phyloP scores from a whole-genome alignment of 192 early-diverging fungal species.

The Phlyctochytrium planicorne region DNA sequence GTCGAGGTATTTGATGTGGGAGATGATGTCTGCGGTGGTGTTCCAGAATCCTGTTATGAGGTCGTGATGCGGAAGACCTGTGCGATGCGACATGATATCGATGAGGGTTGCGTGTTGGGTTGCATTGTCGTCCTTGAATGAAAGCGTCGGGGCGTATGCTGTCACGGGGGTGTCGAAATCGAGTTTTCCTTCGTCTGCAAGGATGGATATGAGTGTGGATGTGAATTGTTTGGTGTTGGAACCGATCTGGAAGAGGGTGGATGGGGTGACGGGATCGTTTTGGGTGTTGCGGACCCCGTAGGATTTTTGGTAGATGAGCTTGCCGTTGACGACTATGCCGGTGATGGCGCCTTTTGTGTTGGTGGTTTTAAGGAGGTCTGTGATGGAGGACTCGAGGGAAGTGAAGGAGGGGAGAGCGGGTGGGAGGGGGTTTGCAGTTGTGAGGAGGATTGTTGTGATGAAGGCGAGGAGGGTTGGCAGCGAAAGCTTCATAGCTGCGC shows the following conservation, averaged over 20 bases:
- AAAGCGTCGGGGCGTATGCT: neutral
- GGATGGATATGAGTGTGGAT: neutral
- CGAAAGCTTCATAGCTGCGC: too few species aligned
- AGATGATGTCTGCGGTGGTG: conserved; percentile 2
- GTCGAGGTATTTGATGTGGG: conserved; percentile 8
- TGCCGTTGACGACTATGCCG: conserved; percentile 8
- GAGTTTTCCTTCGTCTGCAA: conserved; percentile 3
- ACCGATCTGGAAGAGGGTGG: conserved; percentile 24
- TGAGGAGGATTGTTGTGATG: too few species aligned
- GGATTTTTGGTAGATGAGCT: conserved; percentile 3
- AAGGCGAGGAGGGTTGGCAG: too few species aligned
- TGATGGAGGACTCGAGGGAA: too few species aligned
- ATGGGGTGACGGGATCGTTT: conserved; percentile 11
- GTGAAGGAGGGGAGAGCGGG: too few species aligned
- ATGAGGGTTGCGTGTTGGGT: conserved; percentile 6
- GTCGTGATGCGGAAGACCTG: conserved; percentile 15
- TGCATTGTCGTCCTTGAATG: conserved; percentile 13
- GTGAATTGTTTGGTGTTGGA: conserved; percentile 19
- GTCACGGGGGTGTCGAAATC: conserved; percentile 15
- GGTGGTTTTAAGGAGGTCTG: too few species aligned
- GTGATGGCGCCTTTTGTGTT: too few species aligned
- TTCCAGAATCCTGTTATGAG: neutral
- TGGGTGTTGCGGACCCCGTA: conserved; percentile 16
- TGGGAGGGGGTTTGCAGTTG: too few species aligned
- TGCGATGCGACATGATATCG: conserved; percentile 19